Base-by-base conservation (phyloP, 1,284 basidiomycete genomes). In the Cutaneotrichosporon cavernicola region DNA sequence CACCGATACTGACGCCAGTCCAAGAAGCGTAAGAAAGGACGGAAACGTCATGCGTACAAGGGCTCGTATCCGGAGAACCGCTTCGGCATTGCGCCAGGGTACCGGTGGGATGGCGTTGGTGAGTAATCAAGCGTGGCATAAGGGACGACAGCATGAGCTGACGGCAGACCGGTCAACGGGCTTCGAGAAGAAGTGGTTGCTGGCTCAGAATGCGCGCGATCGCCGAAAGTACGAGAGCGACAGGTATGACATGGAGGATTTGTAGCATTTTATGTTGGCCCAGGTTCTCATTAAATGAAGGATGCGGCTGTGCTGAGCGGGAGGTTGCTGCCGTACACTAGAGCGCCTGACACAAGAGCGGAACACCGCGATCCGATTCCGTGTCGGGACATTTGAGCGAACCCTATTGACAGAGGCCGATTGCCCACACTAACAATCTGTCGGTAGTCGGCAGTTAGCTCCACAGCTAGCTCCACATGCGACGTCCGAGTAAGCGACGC, bases 51-150 rank as follows among this genome's bases (percentile, higher is more conserved):
- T 1, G 88, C 89, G 74, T 99, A 98, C 79, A 85, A 83, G 31
- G 94, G 94, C 9, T 90, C 93, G 0, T 93, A 91, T 2, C 89
- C 93, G 18, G 93, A 95, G 9, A 99, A 99, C 82, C 87, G 96
- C 10, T 99, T 96, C 79, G 89, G 89, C 30, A 97, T 99, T 69
- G 88, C 87, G 62, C 97, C 96, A 13, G 96, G 96, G 0, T 95
- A 95, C 76, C 85, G 96, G 71, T 99, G 95, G 96, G 96, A 98
- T 76, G 93, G 92, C 53, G 92, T 95, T 63, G 91, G 92, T 93
- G 72, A 76, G 87, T 87, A 36, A 38, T 34, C 34, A 14, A 16
- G 18, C 26, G 13, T 9, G 26, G 9, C 18, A 11, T 8, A 58
- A 18, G 7, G 43, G 40, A 43, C 40, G 14, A 43, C 11, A n/a